Evolutionary conservation across 78 protist genomes (phyloP).

Genomic region (Tieghemostelium lacteum): DNA sequence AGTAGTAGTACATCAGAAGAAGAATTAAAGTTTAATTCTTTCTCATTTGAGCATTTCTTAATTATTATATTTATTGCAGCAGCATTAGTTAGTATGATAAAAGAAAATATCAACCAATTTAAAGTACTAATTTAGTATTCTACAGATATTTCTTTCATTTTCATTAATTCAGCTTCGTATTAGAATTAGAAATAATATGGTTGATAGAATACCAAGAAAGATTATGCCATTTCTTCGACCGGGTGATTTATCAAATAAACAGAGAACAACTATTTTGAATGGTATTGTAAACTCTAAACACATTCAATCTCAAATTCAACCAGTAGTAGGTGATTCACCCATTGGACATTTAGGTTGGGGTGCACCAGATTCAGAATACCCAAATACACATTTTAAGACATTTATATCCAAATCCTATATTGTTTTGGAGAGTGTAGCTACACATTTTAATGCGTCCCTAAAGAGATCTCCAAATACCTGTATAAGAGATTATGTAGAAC

Average conservation of each 20-base stretch:
- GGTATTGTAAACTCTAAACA: slow-evolving; percentile 77
- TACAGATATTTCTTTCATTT: slow-evolving; percentile 40
- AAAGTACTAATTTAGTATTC: no score
- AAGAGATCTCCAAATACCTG: slow-evolving; percentile 25
- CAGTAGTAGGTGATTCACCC: slow-evolving; percentile 17
- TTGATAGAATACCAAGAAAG: slow-evolving; percentile 78
- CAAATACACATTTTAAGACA: slow-evolving; percentile 81
- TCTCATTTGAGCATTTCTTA: slow-evolving; percentile 22
- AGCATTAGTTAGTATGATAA: not conserved
- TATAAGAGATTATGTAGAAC: slow-evolving; percentile 57
- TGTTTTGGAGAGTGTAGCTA: slow-evolving; percentile 62
- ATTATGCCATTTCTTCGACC: slow-evolving; percentile 85
- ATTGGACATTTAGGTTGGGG: slow-evolving; percentile 85
- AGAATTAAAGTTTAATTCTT: not conserved
- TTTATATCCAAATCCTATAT: slow-evolving; percentile 68
- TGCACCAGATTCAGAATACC: slow-evolving; percentile 45
- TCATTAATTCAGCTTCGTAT: slow-evolving; percentile 39
- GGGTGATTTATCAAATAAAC: slow-evolving; percentile 80
- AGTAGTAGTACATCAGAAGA: not conserved
- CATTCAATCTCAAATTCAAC: slow-evolving; percentile 37
- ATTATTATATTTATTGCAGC: slow-evolving; percentile 26
- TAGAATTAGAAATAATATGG: slow-evolving; percentile 47
- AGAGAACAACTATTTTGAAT: slow-evolving; percentile 73
- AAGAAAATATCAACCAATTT: no score
- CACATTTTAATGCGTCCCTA: slow-evolving; percentile 38